Base-by-base conservation (phyloP, 257 asterid species). In the Ophiorrhiza pumila region DNA sequence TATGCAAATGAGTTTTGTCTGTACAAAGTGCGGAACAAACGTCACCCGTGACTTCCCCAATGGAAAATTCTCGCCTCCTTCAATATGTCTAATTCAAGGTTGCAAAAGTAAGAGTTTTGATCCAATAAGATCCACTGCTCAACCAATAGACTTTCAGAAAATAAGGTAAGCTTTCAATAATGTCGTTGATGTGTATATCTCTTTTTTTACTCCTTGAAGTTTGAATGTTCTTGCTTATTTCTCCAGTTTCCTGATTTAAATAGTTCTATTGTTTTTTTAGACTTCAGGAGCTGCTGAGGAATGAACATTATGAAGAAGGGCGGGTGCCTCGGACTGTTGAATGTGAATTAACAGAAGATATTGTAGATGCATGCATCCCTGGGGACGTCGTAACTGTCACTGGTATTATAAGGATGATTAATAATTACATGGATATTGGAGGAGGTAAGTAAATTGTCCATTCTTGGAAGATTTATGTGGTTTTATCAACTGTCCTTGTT, bases 261-360 rank as follows among this genome's bases (percentile, higher is more conserved):
- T 17, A 41, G 62, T 52, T 73, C 25, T 47, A 57, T 70, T 71
- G 50, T 52, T 68, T 67, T 61, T 70, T 74, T 77, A 93, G 98
- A 83, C 77, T 94, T 80, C 98, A 94, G 81, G 98, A 94, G 84
- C 87, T 88, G 75, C 87, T 91, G 78, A 91, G 84, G 74, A 88
- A 94, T 62, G 98, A 88, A 85, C 96, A 91, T 82, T 96, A 94
- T 61, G 98, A 93, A 86, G 97, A 89, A 76, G 97, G 83, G 71
- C 83, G 97, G 73, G 99, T 94, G 76, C 99, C 99, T 78, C 84
- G 99, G 69, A 91, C 97, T 29, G 97, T 94, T 81, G 99, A 94
- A 80, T 91, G 97, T 74, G 99, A 94, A 75, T 83, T 94, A 83
- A 87, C 95, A 60, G 96, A 88, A 82, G 97, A 94, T 83, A 90